Evolutionary conservation across 345 rosid species (phyloP), one percentile per base, ranked within the genome.

Genomic region (Limnanthes douglasii): DNA sequence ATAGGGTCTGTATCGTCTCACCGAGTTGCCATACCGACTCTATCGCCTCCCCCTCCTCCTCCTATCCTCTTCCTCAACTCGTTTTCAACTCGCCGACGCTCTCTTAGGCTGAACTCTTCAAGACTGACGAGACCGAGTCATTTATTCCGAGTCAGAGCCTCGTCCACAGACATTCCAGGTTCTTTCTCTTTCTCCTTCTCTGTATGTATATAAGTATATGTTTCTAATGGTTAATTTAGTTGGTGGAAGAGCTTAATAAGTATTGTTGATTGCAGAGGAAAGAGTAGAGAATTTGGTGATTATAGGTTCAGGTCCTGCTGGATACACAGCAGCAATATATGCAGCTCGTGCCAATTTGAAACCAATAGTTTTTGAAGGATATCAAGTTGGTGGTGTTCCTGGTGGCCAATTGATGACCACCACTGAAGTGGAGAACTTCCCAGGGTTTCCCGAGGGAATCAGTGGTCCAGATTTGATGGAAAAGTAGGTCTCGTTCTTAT

Each of bases 391-490:
- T 33, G 98, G 95, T 56, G 98, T 88, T 48, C 95, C 98, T 18
- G 98, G 98, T 14, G 98, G 98, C 19, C 98, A 88, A 31, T 51
- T 88, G 72, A 88, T 88, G 95, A 88, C 95, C 4, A 88, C 98
- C 25, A 83, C 94, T 41, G 95, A 88, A 54, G 98, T 88, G 47
- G 98, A 88, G 73, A 88, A 88, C 53, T 88, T 79, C 27, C 95
- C 98, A 7, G 95, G 98, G 10, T 88, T 88, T 41, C 98, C 98
- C 0, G 98, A 83, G n/a, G 95, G 98, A 31, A 68, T 88, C 26
- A 83, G 92, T 6, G 98, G 98, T 60, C 98, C 98, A 3, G 95
- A 83, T 83, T 77, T 83, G 57, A 88, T 88, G 98, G 95, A 88
- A 39, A 88, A 64, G 98, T 88, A 56, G 18, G 12, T n/a, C n/a